phyloP scores from a whole-genome alignment of 768 basidiomycete species.

The Mrakia gelida region DNA sequence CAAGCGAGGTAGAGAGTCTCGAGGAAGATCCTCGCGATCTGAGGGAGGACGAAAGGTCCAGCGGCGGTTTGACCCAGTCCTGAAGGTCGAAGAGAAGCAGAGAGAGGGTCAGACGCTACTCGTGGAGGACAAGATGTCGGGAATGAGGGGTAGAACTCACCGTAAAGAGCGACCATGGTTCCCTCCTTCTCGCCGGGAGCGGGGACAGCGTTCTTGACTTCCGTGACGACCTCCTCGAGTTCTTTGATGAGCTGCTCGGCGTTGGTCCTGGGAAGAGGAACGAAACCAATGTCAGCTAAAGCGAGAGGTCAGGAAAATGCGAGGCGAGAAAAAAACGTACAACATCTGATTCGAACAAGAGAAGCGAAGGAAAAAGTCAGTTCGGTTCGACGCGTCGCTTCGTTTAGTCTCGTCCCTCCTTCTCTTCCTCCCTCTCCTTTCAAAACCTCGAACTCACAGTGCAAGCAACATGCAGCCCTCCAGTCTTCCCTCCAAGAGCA shows the following conservation, averaged over 20 bases:
- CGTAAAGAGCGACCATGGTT: slow-evolving; percentile 86
- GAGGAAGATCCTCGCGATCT: slow-evolving; percentile 27
- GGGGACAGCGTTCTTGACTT: slow-evolving; percentile 56
- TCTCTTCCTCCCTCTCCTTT: not conserved
- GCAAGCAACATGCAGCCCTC: slow-evolving; percentile 87
- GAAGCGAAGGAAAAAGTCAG: not conserved
- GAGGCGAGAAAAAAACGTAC: not conserved
- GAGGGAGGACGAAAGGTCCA: slow-evolving; percentile 70
- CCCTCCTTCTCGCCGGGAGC: slow-evolving; percentile 52
- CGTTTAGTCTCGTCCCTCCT: not conserved
- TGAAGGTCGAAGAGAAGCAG: slow-evolving; percentile 55
- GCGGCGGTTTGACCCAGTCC: slow-evolving; percentile 65
- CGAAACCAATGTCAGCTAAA: not conserved
- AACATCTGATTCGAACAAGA: not conserved
- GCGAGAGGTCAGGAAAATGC: not conserved
- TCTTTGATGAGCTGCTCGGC: slow-evolving; percentile 73
- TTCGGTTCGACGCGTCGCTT: not conserved
- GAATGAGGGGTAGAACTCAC: slow-evolving; percentile 38
- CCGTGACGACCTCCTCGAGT: slow-evolving; percentile 68
- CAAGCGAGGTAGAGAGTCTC: slow-evolving; percentile 30
- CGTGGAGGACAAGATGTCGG: not conserved
- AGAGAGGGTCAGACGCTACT: not conserved
- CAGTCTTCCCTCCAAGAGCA: slow-evolving; percentile 62
- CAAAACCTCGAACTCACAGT: slow-evolving; percentile 57
- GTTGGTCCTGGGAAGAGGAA: slow-evolving; percentile 68